Percentiles rank a stretch among this genome's conserved stretches.
Conservation (phyloP, 805 yeast species). For the Lipomyces sp. region DNA sequence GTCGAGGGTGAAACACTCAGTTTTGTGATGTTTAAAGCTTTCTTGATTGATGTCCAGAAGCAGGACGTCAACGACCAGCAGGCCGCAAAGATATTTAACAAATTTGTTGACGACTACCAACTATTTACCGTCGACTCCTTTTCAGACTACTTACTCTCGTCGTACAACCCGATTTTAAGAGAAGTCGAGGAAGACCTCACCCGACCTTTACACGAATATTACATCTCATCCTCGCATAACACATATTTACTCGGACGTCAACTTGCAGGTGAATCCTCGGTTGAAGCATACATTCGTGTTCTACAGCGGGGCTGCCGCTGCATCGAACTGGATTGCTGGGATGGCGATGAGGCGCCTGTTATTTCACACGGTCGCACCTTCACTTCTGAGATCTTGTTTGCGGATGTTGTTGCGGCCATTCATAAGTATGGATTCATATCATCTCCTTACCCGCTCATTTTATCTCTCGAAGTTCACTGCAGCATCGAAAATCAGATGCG, state of each 20-base stretch:
- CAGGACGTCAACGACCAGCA: constrained; percentile 41
- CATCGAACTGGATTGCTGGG: constrained; percentile 96
- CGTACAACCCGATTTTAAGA: constrained; percentile 30
- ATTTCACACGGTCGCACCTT: constrained; percentile 89
- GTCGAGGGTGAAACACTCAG: constrained; percentile 15
- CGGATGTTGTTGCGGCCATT: constrained; percentile 67
- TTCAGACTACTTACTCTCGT: constrained; percentile 42
- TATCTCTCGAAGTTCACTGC: constrained; percentile 86
- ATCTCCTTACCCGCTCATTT: constrained; percentile 77
- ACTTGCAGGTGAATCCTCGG: constrained; percentile 78
- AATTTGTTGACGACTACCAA: constrained; percentile 36
- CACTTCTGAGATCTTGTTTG: constrained; percentile 67
- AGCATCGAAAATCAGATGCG: constrained; percentile 60
- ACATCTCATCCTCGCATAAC: constrained; percentile 89
- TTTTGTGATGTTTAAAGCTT: constrained; percentile 34
- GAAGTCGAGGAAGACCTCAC: constrained; percentile 44
- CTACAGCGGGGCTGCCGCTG: constrained; percentile 91
- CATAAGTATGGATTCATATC: constrained; percentile 85
- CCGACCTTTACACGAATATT: constrained; percentile 79
- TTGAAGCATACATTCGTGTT: constrained; percentile 83
- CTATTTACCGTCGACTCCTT: constrained; percentile 37
- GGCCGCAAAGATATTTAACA: constrained; percentile 40
- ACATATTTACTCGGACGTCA: constrained; percentile 89
- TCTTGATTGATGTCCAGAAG: constrained; percentile 48
- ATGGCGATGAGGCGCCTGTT: constrained; percentile 63